These are phyloP conservation scores for Gossypium longicalyx DNA, from an alignment of 345 rosid species.

Conservation along the genomic window DNA sequence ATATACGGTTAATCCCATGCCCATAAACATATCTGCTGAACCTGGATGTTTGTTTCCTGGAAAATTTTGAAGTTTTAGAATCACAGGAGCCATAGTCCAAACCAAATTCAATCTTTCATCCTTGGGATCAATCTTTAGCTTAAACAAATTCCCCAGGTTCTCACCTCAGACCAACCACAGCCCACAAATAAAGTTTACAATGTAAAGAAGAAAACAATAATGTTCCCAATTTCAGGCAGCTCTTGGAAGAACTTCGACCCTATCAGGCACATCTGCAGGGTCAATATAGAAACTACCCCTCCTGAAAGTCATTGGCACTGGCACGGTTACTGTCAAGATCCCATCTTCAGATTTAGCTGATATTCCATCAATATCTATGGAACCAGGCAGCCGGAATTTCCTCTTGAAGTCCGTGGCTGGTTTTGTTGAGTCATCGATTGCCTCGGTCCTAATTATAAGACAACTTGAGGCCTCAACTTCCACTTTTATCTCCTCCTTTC, in stretches of 20 bases:
- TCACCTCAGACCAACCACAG: too few species aligned
- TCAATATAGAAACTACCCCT: slow-evolving; percentile 44
- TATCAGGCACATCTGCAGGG: slow-evolving; percentile 44
- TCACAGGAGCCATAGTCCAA: not conserved
- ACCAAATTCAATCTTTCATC: not conserved
- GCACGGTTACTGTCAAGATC: slow-evolving; percentile 58
- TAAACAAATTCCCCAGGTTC: too few species aligned
- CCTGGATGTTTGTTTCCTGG: not conserved
- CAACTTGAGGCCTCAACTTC: slow-evolving; percentile 69
- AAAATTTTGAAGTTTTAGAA: not conserved
- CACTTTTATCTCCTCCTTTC: slow-evolving; percentile 67
- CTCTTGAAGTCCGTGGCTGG: slow-evolving; percentile 50
- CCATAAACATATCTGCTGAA: not conserved
- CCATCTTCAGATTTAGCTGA: slow-evolving; percentile 66
- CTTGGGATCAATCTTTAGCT: not conserved
- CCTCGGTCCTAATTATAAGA: slow-evolving; percentile 57
- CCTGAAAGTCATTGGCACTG: slow-evolving; percentile 29
- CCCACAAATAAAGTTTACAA: not conserved
- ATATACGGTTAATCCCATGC: not conserved
- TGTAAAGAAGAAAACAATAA: not conserved
- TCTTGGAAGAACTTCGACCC: slow-evolving; percentile 55
- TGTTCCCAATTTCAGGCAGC: slow-evolving; percentile 49
- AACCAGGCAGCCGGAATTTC: slow-evolving; percentile 60
- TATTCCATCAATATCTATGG: slow-evolving; percentile 46
- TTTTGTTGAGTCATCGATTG: slow-evolving; percentile 25